phyloP scores from a whole-genome alignment of 192 early-diverging fungal genomes.

The Mortierella antarctica region DNA sequence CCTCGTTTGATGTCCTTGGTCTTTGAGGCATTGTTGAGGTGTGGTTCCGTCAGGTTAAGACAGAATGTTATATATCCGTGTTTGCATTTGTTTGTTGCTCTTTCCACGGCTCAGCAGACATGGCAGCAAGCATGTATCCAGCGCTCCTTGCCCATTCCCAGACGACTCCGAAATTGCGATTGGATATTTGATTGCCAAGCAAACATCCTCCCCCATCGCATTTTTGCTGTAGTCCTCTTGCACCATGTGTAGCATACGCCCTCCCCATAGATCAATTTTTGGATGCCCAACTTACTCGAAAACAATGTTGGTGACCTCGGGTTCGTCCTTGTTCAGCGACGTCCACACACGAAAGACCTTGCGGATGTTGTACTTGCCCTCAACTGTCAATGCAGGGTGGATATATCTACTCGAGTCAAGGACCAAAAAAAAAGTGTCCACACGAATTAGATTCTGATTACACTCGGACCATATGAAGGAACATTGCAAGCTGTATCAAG shows the following conservation, averaged over 20 bases:
- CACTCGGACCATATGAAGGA: too few species aligned
- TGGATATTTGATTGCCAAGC: too few species aligned
- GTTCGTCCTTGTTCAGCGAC: constrained; percentile 44
- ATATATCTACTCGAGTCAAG: constrained; percentile 30
- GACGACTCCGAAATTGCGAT: constrained; percentile 15
- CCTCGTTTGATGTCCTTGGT: too few species aligned
- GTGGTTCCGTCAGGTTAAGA: too few species aligned
- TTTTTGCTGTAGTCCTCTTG: neutral
- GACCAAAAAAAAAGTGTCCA: neutral
- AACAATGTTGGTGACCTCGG: constrained; percentile 41
- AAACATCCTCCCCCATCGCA: too few species aligned
- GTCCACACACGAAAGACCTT: constrained; percentile 58
- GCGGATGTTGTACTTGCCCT: constrained; percentile 61
- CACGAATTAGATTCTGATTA: neutral
- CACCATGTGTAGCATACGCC: neutral
- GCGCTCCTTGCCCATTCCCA: neutral
- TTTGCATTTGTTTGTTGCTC: too few species aligned
- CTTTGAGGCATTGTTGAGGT: too few species aligned
- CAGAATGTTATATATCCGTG: too few species aligned
- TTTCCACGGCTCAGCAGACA: too few species aligned
- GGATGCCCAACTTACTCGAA: constrained; percentile 41
- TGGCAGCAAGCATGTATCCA: too few species aligned
- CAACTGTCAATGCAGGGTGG: constrained; percentile 59
- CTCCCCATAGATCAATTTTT: neutral
- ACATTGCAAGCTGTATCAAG: too few species aligned